phyloP scores from a whole-genome alignment of 129 eudicot species.

The Arctium minus region DNA sequence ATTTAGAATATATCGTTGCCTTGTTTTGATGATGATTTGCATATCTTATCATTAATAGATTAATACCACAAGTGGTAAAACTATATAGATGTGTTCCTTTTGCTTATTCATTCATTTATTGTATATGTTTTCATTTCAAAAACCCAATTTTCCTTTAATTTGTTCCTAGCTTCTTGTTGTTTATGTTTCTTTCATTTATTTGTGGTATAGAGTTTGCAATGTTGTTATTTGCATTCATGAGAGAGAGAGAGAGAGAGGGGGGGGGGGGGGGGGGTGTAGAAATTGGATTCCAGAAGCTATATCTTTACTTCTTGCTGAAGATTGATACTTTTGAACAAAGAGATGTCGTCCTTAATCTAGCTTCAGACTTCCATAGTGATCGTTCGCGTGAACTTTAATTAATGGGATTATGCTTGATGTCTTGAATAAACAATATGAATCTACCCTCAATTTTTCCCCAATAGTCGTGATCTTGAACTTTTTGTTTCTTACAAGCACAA shows the following conservation, averaged over 20 bases:
- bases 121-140: neutral
- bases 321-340: neutral
- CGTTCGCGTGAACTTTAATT: neutral
- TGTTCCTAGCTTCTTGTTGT: neutral
- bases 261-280: neutral
- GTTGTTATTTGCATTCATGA: neutral
- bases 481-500: neutral
- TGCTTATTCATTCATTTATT: neutral
- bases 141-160: neutral
- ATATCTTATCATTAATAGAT: neutral
- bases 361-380: neutral
- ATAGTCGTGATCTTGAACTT: conserved; percentile 2
- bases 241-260: neutral
- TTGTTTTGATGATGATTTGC: neutral
- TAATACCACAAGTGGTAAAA: neutral
- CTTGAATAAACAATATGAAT: neutral
- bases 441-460: neutral
- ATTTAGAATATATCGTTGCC: neutral
- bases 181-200: neutral
- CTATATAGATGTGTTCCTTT: neutral
- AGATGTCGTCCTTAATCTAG: neutral
- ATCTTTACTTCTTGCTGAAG: neutral
- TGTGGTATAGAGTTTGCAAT: neutral
- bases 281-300: neutral
- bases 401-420: neutral